These are phyloP conservation scores for Microdochium nivale DNA, from an alignment of 2,329 filamentous ascomycete genomes.

Conservation along the genomic window DNA sequence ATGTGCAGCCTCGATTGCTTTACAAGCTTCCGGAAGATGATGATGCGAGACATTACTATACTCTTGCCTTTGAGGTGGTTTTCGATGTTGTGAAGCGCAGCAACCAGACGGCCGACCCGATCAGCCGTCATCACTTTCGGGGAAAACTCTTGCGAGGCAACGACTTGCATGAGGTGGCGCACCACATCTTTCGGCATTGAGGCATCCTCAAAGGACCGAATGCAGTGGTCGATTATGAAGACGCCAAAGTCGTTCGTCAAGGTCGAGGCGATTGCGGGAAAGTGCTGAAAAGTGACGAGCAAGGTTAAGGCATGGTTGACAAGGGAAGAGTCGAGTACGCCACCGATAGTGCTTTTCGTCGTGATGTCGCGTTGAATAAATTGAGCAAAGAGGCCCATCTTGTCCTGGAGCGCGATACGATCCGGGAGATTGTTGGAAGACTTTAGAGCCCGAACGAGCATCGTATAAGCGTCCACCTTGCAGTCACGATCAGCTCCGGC, in stretches of 20 bases:
- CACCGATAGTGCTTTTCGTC: slow-evolving; percentile 46
- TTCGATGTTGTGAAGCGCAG: slow-evolving; percentile 63
- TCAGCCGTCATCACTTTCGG: slow-evolving; percentile 64
- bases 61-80: slow-evolving; percentile 70
- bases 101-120: slow-evolving; percentile 62
- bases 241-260: slow-evolving; percentile 71
- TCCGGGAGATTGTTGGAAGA: slow-evolving; percentile 78
- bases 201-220: slow-evolving; percentile 61
- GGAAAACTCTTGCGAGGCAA: slow-evolving; percentile 73
- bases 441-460: slow-evolving; percentile 66
- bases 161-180: slow-evolving; percentile 70
- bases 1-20: slow-evolving; percentile 64
- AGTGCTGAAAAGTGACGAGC: slow-evolving; percentile 67
- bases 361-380: slow-evolving; percentile 79
- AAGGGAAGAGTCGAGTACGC: slow-evolving; percentile 57
- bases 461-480: slow-evolving; percentile 79
- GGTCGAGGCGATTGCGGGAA: slow-evolving; percentile 58
- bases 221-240: slow-evolving; percentile 74
- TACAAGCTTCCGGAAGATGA: slow-evolving; percentile 71
- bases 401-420: slow-evolving; percentile 60
- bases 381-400: slow-evolving; percentile 68
- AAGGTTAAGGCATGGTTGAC: slow-evolving; percentile 71
- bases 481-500: slow-evolving; percentile 63
- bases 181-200: slow-evolving; percentile 67
- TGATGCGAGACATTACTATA: slow-evolving; percentile 66